Percentiles rank a stretch among this genome's conserved stretches.
Conservation (phyloP, 306 rosid genomes). For the Benincasa hispida region DNA sequence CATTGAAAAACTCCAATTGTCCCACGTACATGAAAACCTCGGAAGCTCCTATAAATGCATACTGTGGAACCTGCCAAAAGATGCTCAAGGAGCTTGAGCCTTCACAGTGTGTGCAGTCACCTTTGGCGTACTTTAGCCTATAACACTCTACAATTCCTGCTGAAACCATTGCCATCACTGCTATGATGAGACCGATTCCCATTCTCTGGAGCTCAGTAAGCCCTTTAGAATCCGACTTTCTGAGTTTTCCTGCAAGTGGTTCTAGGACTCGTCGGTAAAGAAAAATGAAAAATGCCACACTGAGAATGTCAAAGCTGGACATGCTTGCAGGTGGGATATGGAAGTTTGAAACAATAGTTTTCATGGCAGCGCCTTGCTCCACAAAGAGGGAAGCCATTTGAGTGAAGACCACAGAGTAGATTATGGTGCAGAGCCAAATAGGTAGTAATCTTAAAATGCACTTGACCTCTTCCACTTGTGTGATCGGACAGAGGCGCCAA, state of each 20-base stretch:
- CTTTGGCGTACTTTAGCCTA: constrained; percentile 61
- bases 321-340: constrained; percentile 89
- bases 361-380: constrained; percentile 98
- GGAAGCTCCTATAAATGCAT: constrained; percentile 88
- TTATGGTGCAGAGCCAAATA: constrained; percentile 96
- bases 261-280: constrained; percentile 70
- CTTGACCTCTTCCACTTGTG: constrained; percentile 96
- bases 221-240: constrained; percentile 53
- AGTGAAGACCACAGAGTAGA: constrained; percentile 92
- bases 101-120: constrained; percentile 44
- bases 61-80: constrained; percentile 97
- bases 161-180: constrained; percentile 84
- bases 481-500: constrained; percentile 75
- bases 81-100: constrained; percentile 80
- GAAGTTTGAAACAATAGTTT: constrained; percentile 58
- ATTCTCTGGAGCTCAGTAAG: constrained; percentile 91
- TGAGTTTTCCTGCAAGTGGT: constrained; percentile 61
- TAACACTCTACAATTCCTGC: constrained; percentile 91
- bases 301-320: constrained; percentile 93
- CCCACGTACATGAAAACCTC: constrained; percentile 99
- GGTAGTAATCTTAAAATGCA: constrained; percentile 92
- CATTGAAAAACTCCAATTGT: constrained; percentile 91
- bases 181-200: constrained; percentile 94
- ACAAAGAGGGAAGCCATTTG: constrained; percentile 99
- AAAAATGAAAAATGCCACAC: constrained; percentile 86